Conservation (phyloP, 1,284 basidiomycete genomes). For the Rhodotorula sp. region DNA sequence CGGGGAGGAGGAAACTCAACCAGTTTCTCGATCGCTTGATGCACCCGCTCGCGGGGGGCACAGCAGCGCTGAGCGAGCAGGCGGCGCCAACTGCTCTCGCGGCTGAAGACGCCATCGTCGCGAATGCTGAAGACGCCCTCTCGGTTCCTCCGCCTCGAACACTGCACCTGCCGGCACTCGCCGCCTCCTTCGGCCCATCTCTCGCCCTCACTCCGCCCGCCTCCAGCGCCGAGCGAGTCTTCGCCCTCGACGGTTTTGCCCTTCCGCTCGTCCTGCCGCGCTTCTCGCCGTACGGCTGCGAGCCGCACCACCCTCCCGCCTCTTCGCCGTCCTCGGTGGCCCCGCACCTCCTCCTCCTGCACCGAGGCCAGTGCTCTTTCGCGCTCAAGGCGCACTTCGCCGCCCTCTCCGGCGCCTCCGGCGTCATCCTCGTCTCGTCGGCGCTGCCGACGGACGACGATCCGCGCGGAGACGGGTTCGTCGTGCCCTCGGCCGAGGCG, state of each 20-base stretch:
- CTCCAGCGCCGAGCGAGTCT: background rate
- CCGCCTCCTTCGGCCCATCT: slow-evolving; percentile 34
- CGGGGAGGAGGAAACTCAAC: background rate
- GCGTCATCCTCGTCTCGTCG: slow-evolving; percentile 40
- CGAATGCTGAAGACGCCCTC: too few relatives aligned
- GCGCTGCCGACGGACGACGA: slow-evolving; percentile 9
- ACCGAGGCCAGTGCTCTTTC: slow-evolving; percentile 44
- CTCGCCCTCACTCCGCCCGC: background rate
- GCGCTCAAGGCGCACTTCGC: slow-evolving; percentile 40
- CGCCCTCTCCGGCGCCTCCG: slow-evolving; percentile 34
- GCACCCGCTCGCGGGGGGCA: background rate
- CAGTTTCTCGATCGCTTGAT: background rate
- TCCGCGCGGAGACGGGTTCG: slow-evolving; percentile 5
- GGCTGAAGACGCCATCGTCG: too few relatives aligned
- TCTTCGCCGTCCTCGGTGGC: background rate
- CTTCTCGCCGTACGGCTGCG: slow-evolving; percentile 12
- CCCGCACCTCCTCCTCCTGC: slow-evolving; percentile 33
- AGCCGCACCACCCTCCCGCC: background rate
- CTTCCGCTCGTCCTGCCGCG: slow-evolving; percentile 17
- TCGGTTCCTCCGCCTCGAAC: too few relatives aligned
- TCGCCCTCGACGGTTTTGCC: slow-evolving; percentile 6
- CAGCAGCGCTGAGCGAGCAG: background rate
- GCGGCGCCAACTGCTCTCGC: too few relatives aligned
- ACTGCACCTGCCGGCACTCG: slow-evolving; percentile 25
- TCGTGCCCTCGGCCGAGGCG: slow-evolving; percentile 37